Conservation (phyloP, 306 rosid species). For the Cucurbita argyrosperma region DNA sequence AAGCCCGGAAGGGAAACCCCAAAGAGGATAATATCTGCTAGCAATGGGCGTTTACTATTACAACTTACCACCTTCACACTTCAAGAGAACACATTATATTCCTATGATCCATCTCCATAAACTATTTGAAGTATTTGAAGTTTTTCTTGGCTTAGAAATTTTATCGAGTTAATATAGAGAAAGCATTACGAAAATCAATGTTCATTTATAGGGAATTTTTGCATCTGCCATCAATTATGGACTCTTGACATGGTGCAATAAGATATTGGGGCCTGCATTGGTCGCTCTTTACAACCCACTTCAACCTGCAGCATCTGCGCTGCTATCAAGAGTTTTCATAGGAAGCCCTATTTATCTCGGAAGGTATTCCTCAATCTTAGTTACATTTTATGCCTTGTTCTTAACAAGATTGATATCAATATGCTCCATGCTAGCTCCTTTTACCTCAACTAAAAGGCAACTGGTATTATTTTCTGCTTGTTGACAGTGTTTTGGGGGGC, state of each 20-base stretch:
- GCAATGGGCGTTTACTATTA: too few species aligned
- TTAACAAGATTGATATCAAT: neutral
- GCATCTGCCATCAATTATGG: conserved; percentile 93
- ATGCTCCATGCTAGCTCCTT: neutral
- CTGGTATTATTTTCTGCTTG: conserved; percentile 11
- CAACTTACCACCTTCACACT: neutral
- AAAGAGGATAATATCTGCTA: too few species aligned
- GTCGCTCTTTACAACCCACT: conserved; percentile 90
- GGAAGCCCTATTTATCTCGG: conserved; percentile 85
- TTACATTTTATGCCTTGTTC: neutral
- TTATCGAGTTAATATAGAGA: neutral
- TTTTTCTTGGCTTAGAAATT: neutral
- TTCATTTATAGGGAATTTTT: conserved; percentile 50
- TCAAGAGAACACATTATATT: neutral
- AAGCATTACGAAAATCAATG: neutral
- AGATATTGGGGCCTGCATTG: conserved; percentile 81
- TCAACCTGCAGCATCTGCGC: conserved; percentile 71
- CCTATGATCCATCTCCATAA: neutral
- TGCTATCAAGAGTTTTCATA: conserved; percentile 68
- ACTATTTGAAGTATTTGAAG: neutral
- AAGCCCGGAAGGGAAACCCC: too few species aligned
- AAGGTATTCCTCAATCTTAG: conserved; percentile 38
- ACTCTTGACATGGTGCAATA: conserved; percentile 82
- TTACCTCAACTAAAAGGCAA: neutral
- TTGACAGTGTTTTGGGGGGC: conserved; percentile 75